phyloP scores from a whole-genome alignment of 202 grass and related monocot species.

The Setaria italica region DNA sequence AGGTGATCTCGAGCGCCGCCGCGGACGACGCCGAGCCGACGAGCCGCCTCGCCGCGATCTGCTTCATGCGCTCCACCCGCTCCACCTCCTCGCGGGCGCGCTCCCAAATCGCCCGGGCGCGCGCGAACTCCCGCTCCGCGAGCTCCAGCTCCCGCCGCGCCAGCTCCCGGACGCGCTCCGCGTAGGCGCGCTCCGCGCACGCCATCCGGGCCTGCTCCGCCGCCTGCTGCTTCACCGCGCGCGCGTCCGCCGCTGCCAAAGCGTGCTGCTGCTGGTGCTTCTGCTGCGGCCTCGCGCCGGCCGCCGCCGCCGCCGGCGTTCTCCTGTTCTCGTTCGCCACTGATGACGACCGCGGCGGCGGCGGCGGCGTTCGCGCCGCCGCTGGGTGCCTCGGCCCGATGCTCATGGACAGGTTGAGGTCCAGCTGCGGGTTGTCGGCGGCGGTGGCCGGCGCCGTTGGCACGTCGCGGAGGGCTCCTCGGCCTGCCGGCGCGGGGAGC shows the following conservation, averaged over 20 bases:
- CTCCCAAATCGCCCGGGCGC: conserved; percentile 80
- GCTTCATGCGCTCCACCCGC: conserved; percentile 92
- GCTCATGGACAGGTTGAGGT: conserved; percentile 85
- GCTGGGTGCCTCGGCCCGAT: conserved; percentile 49
- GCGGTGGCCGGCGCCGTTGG: neutral
- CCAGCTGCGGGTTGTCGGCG: conserved; percentile 50
- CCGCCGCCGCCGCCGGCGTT: neutral
- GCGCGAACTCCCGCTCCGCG: conserved; percentile 88
- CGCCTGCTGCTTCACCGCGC: conserved; percentile 71
- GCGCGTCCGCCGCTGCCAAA: conserved; percentile 12
- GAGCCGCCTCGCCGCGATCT: conserved; percentile 64
- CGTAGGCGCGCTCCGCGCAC: conserved; percentile 77
- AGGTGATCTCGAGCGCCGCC: conserved; percentile 65
- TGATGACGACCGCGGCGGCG: conserved; percentile 11
- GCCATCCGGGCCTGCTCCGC: conserved; percentile 88
- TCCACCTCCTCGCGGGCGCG: conserved; percentile 81
- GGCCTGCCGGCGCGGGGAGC: conserved; percentile 1
- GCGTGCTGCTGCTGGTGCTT: neutral
- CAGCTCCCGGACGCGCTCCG: conserved; percentile 75
- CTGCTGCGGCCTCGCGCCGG: conserved; percentile 13
- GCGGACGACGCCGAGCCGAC: conserved; percentile 51
- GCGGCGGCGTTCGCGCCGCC: neutral
- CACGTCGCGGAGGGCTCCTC: neutral
- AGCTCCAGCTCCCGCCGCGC: conserved; percentile 79
- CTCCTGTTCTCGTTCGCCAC: conserved; percentile 23